These are phyloP conservation scores for Aplosporella prunicola DNA, from an alignment of 2,329 filamentous ascomycete genomes.

Conservation along the genomic window DNA sequence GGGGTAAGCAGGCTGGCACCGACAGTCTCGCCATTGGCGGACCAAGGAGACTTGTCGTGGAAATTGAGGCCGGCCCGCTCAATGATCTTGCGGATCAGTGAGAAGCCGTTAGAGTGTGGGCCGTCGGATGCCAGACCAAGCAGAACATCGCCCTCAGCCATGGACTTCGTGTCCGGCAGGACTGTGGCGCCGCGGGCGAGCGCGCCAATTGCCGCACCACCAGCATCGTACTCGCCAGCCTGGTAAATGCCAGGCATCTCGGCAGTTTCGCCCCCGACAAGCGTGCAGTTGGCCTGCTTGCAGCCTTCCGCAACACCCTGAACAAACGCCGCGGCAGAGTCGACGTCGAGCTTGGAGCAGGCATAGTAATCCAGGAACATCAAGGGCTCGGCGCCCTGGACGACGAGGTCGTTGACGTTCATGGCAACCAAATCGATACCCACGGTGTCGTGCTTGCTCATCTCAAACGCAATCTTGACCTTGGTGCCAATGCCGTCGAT, in stretches of 20 bases:
- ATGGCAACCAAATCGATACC: conserved; percentile 96
- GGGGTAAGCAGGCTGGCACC: conserved; percentile 77
- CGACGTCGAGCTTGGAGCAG: conserved; percentile 75
- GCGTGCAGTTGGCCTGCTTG: conserved; percentile 70
- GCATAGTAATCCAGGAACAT: conserved; percentile 99
- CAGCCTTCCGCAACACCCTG: conserved; percentile 85
- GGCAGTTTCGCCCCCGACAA: conserved; percentile 95
- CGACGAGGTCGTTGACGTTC: conserved; percentile 97
- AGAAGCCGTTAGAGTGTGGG: conserved; percentile 95
- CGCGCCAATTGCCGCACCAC: conserved; percentile 80
- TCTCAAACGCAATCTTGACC: conserved; percentile 86
- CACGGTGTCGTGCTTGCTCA: conserved; percentile 85
- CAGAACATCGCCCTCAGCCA: conserved; percentile 75
- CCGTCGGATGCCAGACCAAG: conserved; percentile 79
- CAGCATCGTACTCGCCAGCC: conserved; percentile 83
- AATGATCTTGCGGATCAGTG: conserved; percentile 84
- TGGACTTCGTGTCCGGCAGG: conserved; percentile 65
- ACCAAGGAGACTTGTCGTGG: conserved; percentile 67
- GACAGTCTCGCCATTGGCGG: conserved; percentile 46
- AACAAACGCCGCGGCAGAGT: conserved; percentile 74
- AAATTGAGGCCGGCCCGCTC: conserved; percentile 63
- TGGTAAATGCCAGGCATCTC: conserved; percentile 97
- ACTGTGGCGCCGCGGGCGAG: conserved; percentile 56
- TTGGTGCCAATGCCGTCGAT: conserved; percentile 97
- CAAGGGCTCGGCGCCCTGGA: conserved; percentile 87